Conservation (phyloP, 805 yeast genomes). For the Spencermartinsiella europaea region DNA sequence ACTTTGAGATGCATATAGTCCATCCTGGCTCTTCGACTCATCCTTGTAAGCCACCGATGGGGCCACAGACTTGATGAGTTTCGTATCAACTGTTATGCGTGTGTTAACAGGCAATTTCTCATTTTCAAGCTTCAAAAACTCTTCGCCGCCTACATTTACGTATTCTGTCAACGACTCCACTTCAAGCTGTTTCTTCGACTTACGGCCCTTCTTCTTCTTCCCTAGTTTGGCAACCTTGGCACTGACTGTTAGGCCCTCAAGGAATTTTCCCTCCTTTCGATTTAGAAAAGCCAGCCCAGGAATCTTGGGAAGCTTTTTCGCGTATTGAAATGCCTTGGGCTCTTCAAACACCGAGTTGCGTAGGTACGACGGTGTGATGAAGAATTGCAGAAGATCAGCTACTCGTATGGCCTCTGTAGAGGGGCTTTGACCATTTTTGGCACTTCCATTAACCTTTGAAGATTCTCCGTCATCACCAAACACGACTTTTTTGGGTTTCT, state of each 20-base stretch:
- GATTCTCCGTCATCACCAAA: constrained; percentile 29
- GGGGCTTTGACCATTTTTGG: constrained; percentile 15
- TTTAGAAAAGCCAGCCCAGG: constrained; percentile 71
- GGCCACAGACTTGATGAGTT: constrained; percentile 58
- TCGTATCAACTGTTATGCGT: constrained; percentile 72
- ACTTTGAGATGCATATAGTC: constrained; percentile 1
- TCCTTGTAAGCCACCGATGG: constrained; percentile 59
- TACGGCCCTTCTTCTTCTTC: constrained; percentile 24
- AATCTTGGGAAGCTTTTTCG: constrained; percentile 64
- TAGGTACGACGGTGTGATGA: constrained; percentile 80
- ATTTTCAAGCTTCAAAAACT: constrained; percentile 50
- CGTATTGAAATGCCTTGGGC: constrained; percentile 46
- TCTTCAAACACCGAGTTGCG: constrained; percentile 57
- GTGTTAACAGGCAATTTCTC: constrained; percentile 70
- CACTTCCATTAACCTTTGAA: constrained; percentile 15
- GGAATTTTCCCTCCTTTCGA: constrained; percentile 38
- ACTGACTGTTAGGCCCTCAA: constrained; percentile 61
- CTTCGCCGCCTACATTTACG: constrained; percentile 67
- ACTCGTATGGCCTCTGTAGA: constrained; percentile 44
- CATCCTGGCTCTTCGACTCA: constrained; percentile 41
- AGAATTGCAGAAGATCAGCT: constrained; percentile 69
- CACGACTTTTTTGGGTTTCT: constrained; percentile 34
- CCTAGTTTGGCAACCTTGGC: constrained; percentile 4
- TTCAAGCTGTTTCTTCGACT: constrained; percentile 46
- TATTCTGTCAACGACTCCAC: constrained; percentile 58